These are phyloP conservation scores for Thelephora terrestris DNA, from an alignment of 1,284 basidiomycete genomes.

Conservation along the genomic window DNA sequence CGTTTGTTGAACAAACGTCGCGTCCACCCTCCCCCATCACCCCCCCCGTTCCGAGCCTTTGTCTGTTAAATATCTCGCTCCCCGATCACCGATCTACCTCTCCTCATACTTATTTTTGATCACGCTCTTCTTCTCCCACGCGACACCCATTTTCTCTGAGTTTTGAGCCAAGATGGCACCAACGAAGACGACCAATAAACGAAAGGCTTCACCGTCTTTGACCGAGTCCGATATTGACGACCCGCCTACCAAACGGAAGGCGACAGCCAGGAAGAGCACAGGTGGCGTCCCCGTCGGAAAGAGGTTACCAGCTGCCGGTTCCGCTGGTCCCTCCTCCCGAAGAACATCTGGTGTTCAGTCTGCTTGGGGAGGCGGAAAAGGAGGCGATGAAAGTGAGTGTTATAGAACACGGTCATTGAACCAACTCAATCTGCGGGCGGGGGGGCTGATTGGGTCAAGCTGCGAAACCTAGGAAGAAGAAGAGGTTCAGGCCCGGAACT, in stretches of 20 bases:
- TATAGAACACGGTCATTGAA: slow-evolving; percentile 2
- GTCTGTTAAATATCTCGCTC: slow-evolving; percentile 2
- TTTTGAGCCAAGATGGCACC: slow-evolving; percentile 19
- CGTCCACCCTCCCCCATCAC: not conserved
- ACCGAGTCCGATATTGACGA: slow-evolving; percentile 18
- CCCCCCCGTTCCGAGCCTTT: not conserved
- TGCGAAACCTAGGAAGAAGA: slow-evolving; percentile 28
- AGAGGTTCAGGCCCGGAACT: slow-evolving; percentile 76
- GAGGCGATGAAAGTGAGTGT: slow-evolving; percentile 9
- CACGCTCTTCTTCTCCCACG: not conserved
- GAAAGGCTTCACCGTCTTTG: slow-evolving; percentile 15
- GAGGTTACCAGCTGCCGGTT: slow-evolving; percentile 9
- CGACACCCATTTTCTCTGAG: not conserved
- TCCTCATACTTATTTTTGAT: slow-evolving; percentile 1
- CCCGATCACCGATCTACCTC: slow-evolving; percentile 9
- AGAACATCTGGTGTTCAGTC: slow-evolving; percentile 12
- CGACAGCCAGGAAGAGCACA: slow-evolving; percentile 69
- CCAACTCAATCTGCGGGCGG: not conserved
- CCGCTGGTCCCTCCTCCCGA: slow-evolving; percentile 6
- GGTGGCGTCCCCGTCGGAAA: slow-evolving; percentile 35
- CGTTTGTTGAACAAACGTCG: slow-evolving; percentile 3
- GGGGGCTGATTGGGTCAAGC: slow-evolving; percentile 1
- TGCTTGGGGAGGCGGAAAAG: slow-evolving; percentile 11
- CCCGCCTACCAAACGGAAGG: slow-evolving; percentile 29
- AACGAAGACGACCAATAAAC: slow-evolving; percentile 25